phyloP scores from a whole-genome alignment of 192 early-diverging fungal genomes.

The Coemansia sp. region DNA sequence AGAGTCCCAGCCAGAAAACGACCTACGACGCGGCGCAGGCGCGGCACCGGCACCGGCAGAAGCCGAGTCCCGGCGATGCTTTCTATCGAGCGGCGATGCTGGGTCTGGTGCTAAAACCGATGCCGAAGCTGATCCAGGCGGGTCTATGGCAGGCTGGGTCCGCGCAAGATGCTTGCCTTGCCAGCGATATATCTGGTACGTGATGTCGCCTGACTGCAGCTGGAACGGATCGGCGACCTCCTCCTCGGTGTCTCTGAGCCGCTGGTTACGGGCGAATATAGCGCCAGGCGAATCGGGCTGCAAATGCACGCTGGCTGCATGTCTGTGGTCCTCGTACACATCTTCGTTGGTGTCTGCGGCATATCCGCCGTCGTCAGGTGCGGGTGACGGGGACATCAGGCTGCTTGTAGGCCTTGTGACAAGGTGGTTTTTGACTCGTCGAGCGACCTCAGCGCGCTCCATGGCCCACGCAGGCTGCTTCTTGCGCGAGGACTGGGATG shows the following conservation, averaged over 20 bases:
- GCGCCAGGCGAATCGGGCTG: background rate
- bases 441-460: slow-evolving; percentile 59
- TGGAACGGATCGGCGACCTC: slow-evolving; percentile 54
- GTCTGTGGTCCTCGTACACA: slow-evolving; percentile 29
- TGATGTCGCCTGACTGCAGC: slow-evolving; percentile 75
- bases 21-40: slow-evolving; percentile 45
- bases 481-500: slow-evolving; percentile 13
- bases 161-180: slow-evolving; percentile 61
- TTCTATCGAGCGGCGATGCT: slow-evolving; percentile 5
- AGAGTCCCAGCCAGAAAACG: slow-evolving; percentile 54
- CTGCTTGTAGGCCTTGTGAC: slow-evolving; percentile 60
- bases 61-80: slow-evolving; percentile 58
- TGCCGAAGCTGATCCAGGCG: background rate
- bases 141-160: slow-evolving; percentile 3
- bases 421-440: slow-evolving; percentile 70
- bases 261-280: slow-evolving; percentile 12
- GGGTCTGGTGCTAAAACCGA: slow-evolving; percentile 16
- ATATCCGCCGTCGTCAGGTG: slow-evolving; percentile 43
- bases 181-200: slow-evolving; percentile 93
- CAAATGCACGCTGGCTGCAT: slow-evolving; percentile 9
- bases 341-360: slow-evolving; percentile 47
- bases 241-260: slow-evolving; percentile 13
- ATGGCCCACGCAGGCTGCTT: slow-evolving; percentile 18
- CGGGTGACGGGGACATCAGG: background rate
- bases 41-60: slow-evolving; percentile 15